Base-by-base conservation (phyloP, 176 grass and related monocot species). In the Cenchrus purpureus region DNA sequence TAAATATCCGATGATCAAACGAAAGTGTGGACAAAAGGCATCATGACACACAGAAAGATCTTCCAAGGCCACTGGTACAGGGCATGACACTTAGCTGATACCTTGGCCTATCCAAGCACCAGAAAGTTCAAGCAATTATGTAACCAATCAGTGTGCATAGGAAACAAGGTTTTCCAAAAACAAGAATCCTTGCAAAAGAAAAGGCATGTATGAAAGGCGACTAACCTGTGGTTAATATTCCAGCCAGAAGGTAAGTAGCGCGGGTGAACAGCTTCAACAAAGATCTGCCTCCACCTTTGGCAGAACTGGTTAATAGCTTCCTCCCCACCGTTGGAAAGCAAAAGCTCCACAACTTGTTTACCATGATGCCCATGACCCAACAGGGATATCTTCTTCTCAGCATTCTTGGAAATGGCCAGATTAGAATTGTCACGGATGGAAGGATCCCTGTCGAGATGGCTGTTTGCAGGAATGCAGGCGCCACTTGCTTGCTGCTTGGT, bases 191-290 rank as follows among this genome's bases (percentile, higher is more conserved):
- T 8, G 29, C 52, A n/a, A 56, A 80, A 65, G 59, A 53, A 66
- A 11, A 61, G 66, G 5, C 29, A 53, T 19, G 13, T 65, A 13
- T 48, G 13, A 65, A 80, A 71, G 12, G 49, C 6, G 31, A 76
- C 11, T 94, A 61, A 95, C 97, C 97, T 95, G 81, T 95, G 97
- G 22, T 92, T 94, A 87, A 98, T 89, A 79, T 91, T 91, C 97
- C 91, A 95, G 67, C 93, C 93, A 67, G 83, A 87, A 89, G 97
- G 97, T 57, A 98, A 84, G 74, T 90, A 94, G 19, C 87, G 90
- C 11, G 96, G 97, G 82, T 94, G 83, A 78, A 95, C 72, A 50
- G 83, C 77, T 77, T 98, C 93, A 53, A 98, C 97, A 56, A 98
- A 94, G 43, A 95, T 82, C 77, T 91, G 85, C 84, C 96, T 95